phyloP scores from a whole-genome alignment of 352 stramenopile species.

The Globisporangium radiosum region DNA sequence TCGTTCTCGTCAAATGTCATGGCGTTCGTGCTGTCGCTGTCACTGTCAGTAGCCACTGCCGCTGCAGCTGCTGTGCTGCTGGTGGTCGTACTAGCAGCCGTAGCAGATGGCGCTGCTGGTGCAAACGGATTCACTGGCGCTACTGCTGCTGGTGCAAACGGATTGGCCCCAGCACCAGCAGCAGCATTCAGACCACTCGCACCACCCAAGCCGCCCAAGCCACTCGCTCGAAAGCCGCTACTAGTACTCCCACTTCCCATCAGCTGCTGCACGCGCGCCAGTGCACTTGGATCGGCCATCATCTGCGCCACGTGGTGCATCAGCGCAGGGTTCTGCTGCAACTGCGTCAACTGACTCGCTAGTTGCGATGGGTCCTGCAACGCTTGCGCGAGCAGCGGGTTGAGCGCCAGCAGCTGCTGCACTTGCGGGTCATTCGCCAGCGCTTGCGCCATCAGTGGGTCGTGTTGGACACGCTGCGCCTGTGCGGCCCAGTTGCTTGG shows the following conservation, averaged over 20 bases:
- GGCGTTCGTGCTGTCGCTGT: slow-evolving; percentile 11
- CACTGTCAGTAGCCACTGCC: not conserved
- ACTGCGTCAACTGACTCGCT: slow-evolving; percentile 48
- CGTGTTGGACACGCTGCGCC: slow-evolving; percentile 62
- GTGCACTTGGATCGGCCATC: slow-evolving; percentile 70
- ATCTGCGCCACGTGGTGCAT: slow-evolving; percentile 77
- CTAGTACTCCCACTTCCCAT: slow-evolving; percentile 14
- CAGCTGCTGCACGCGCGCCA: slow-evolving; percentile 70
- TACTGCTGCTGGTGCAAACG: slow-evolving; percentile 23
- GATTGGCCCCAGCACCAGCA: slow-evolving; percentile 18
- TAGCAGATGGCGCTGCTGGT: slow-evolving; percentile 7
- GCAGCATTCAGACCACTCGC: slow-evolving; percentile 8
- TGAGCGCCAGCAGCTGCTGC: slow-evolving; percentile 74
- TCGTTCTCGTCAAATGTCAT: slow-evolving; percentile 64
- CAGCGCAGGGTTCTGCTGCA: slow-evolving; percentile 79
- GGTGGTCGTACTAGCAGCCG: not conserved
- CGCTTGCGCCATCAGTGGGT: slow-evolving; percentile 58
- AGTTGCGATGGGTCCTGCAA: slow-evolving; percentile 73
- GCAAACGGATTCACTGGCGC: slow-evolving; percentile 33
- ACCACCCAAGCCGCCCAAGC: slow-evolving; percentile 5
- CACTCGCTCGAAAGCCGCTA: not conserved
- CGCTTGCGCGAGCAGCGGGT: slow-evolving; percentile 73
- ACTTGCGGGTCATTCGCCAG: slow-evolving; percentile 65
- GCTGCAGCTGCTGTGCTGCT: not conserved
- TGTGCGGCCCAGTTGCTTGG: slow-evolving; percentile 39